phyloP scores from a whole-genome alignment of 306 rosid genomes.

The Vigna hirtella region DNA sequence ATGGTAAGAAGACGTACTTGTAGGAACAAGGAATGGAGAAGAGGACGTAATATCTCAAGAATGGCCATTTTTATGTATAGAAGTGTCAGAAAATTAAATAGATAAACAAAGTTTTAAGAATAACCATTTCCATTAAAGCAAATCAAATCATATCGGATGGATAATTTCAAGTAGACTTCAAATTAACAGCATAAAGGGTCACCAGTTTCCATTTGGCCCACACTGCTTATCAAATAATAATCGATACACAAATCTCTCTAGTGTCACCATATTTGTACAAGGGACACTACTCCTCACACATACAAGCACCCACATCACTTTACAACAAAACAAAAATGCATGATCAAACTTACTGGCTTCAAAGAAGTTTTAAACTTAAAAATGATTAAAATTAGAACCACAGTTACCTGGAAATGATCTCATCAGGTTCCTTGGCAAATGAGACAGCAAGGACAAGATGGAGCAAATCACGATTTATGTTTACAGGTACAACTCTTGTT shows the following conservation, averaged over 20 bases:
- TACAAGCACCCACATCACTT: background rate
- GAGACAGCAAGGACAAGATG: conserved; percentile 87
- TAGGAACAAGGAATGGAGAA: background rate
- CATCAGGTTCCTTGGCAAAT: conserved; percentile 89
- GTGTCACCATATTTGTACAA: background rate
- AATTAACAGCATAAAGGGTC: background rate
- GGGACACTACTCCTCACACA: background rate
- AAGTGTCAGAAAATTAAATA: background rate
- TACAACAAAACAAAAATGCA: background rate
- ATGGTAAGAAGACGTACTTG: conserved; percentile 12
- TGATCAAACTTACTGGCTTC: conserved; percentile 4
- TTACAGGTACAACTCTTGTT: conserved; percentile 82
- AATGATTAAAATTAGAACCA: background rate
- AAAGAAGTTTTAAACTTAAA: background rate
- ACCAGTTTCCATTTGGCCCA: conserved; percentile 2
- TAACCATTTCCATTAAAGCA: background rate
- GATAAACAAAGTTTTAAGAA: background rate
- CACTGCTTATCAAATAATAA: background rate
- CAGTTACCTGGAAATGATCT: conserved; percentile 85
- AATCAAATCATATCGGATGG: background rate
- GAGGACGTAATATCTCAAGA: background rate
- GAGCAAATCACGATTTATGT: conserved; percentile 81
- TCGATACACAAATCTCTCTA: background rate
- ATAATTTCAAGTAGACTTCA: background rate
- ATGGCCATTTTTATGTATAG: background rate